phyloP scores from a whole-genome alignment of 2,329 filamentous ascomycete genomes.

The Aspergillus unguis region DNA sequence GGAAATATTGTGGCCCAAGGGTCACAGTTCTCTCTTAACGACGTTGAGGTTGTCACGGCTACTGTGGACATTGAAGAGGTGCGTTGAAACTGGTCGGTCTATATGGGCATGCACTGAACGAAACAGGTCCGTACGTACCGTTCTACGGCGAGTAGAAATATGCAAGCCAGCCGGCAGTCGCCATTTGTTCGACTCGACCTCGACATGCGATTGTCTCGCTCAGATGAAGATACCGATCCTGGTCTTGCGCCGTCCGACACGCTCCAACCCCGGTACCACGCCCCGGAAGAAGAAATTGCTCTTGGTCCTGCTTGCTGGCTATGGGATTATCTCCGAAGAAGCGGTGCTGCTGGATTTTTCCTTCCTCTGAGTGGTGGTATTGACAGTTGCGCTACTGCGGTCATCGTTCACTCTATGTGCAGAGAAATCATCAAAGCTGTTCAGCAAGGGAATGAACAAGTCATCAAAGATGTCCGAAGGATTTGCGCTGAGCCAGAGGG shows the following conservation, averaged over 20 bases:
- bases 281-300: slow-evolving; percentile 65
- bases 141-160: slow-evolving; percentile 26
- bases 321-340: slow-evolving; percentile 46
- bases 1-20: slow-evolving; percentile 64
- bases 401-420: slow-evolving; percentile 42
- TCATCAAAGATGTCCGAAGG: slow-evolving; percentile 52
- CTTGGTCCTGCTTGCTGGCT: slow-evolving; percentile 64
- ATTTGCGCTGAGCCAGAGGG: slow-evolving; percentile 51
- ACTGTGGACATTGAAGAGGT: slow-evolving; percentile 72
- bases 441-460: slow-evolving; percentile 42
- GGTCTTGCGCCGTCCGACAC: slow-evolving; percentile 45
- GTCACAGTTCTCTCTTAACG: slow-evolving; percentile 62
- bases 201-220: slow-evolving; percentile 34
- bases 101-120: background rate
- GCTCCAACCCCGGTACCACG: slow-evolving; percentile 53
- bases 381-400: slow-evolving; percentile 38
- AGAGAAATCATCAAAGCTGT: slow-evolving; percentile 36
- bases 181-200: slow-evolving; percentile 38
- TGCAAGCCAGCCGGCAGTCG: slow-evolving; percentile 34
- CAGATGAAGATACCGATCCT: slow-evolving; percentile 43
- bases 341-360: slow-evolving; percentile 38
- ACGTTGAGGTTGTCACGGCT: slow-evolving; percentile 64
- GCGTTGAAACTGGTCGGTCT: slow-evolving; percentile 32
- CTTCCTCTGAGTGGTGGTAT: slow-evolving; percentile 41
- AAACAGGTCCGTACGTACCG: slow-evolving; percentile 36